phyloP scores from a whole-genome alignment of 352 stramenopile genomes.

The Globisporangium middletonii region DNA sequence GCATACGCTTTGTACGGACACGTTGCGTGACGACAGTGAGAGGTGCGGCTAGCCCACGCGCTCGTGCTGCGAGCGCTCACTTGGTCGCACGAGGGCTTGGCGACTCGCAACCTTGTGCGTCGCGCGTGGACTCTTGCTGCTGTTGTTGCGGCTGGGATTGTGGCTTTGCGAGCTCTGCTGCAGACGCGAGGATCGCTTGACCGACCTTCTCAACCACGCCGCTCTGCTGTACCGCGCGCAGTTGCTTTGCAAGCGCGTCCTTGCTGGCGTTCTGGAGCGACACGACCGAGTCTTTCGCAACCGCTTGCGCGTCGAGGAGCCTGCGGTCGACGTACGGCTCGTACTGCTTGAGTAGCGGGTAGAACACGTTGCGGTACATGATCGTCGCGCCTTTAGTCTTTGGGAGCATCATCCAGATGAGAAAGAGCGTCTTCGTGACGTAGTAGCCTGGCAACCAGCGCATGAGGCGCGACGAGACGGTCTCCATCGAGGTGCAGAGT shows the following conservation, averaged over 20 bases:
- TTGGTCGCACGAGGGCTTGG: too few species aligned
- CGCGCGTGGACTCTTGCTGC: background rate
- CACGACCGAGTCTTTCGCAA: slow-evolving; percentile 36
- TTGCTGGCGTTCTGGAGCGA: slow-evolving; percentile 44
- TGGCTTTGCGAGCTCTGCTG: slow-evolving; percentile 6
- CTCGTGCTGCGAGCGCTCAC: too few species aligned
- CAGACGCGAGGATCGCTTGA: slow-evolving; percentile 25
- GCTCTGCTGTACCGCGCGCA: slow-evolving; percentile 42
- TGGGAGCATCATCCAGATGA: slow-evolving; percentile 95
- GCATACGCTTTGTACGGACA: too few species aligned
- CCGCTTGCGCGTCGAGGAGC: slow-evolving; percentile 39
- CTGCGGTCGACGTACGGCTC: slow-evolving; percentile 65
- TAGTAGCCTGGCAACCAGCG: slow-evolving; percentile 93
- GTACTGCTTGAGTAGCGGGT: slow-evolving; percentile 64
- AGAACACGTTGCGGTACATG: slow-evolving; percentile 56
- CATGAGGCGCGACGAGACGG: slow-evolving; percentile 40
- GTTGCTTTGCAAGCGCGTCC: slow-evolving; percentile 39
- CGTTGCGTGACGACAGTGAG: too few species aligned
- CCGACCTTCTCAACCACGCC: slow-evolving; percentile 45
- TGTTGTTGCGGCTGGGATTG: background rate
- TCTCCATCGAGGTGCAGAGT: slow-evolving; percentile 91
- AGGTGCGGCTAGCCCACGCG: too few species aligned
- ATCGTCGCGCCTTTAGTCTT: slow-evolving; percentile 79
- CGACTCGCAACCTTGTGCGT: background rate
- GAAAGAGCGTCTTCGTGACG: slow-evolving; percentile 92